A percentile compares a stretch with the other conserved stretches of the same genome.
phyloP scores from a whole-genome alignment of 768 basidiomycete genomes.

The Cytidiella melzeri region DNA sequence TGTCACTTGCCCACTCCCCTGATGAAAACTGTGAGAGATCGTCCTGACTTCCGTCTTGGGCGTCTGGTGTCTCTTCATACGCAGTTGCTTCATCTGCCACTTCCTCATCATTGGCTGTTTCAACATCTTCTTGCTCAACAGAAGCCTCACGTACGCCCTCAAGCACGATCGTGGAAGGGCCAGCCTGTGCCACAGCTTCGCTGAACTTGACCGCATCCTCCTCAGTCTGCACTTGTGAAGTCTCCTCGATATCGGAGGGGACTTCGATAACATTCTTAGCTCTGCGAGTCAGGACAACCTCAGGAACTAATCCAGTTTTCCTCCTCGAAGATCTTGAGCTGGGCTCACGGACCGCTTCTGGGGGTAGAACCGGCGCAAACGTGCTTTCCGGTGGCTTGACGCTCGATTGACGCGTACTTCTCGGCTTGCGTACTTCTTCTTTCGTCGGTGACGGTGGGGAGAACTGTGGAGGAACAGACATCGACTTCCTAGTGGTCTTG shows the following conservation, averaged over 20 bases:
- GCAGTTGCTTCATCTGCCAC: not conserved
- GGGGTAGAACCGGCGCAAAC: slow-evolving; percentile 50
- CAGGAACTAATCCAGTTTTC: slow-evolving; percentile 3
- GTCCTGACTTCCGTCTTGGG: not conserved
- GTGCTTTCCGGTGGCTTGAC: slow-evolving; percentile 44
- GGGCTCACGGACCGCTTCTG: slow-evolving; percentile 28
- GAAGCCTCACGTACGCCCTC: slow-evolving; percentile 7
- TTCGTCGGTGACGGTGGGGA: slow-evolving; percentile 17
- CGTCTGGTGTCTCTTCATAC: not conserved
- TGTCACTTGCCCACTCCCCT: not conserved
- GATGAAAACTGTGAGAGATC: not conserved
- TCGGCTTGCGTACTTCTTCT: slow-evolving; percentile 8
- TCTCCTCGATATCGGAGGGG: not conserved
- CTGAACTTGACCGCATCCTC: not conserved
- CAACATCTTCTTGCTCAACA: not conserved
- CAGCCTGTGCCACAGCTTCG: not conserved
- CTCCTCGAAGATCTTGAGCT: slow-evolving; percentile 7
- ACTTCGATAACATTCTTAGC: not conserved
- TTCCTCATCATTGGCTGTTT: not conserved
- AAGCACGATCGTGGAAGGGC: not conserved
- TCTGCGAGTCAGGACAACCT: not conserved
- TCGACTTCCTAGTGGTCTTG: slow-evolving; percentile 46
- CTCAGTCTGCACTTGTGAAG: not conserved
- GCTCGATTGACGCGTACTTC: slow-evolving; percentile 12
- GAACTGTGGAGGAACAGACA: slow-evolving; percentile 44